Percentiles rank a stretch among this genome's conserved stretches.
Evolutionary conservation across 805 yeast genomes (phyloP).

Genomic region (Myxozyma nipponensis): DNA sequence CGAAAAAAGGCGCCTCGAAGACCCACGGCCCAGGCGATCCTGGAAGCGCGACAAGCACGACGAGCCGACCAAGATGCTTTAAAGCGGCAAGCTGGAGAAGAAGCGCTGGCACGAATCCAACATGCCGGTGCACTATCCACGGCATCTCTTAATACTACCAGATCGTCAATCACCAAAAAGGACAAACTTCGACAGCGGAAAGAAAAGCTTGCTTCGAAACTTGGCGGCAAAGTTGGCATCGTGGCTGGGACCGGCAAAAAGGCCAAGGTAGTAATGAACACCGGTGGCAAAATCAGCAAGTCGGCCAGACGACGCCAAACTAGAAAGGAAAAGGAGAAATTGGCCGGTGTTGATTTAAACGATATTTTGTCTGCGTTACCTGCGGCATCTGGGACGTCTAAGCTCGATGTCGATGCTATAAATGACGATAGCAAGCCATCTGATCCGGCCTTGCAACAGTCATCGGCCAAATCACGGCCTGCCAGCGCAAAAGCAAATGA

Average conservation of each 20-base stretch:
- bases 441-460: slow-evolving; percentile 1
- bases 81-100: slow-evolving; percentile 20
- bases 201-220: neutral
- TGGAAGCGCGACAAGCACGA: slow-evolving; percentile 22
- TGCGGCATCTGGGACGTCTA: neutral
- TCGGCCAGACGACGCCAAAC: slow-evolving; percentile 18
- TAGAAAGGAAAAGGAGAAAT: slow-evolving; percentile 8
- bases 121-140: neutral
- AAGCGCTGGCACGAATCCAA: slow-evolving; percentile 8
- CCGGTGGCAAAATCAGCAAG: slow-evolving; percentile 4
- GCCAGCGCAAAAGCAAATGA: slow-evolving; percentile 31
- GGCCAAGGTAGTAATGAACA: slow-evolving; percentile 1
- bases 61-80: slow-evolving; percentile 22
- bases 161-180: neutral
- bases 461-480: slow-evolving; percentile 12
- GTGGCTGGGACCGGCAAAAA: slow-evolving; percentile 1
- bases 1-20: slow-evolving; percentile 21
- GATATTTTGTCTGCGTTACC: slow-evolving; percentile 22
- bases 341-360: slow-evolving; percentile 14
- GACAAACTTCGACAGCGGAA: neutral
- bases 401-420: neutral
- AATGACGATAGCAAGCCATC: slow-evolving; percentile 1
- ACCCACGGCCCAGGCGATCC: slow-evolving; percentile 9
- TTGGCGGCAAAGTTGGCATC: slow-evolving; percentile 1
- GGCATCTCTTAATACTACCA: too few relatives aligned